Evolutionary conservation across 2,329 filamentous ascomycete genomes (phyloP).

Genomic region (Eutypa lata): DNA sequence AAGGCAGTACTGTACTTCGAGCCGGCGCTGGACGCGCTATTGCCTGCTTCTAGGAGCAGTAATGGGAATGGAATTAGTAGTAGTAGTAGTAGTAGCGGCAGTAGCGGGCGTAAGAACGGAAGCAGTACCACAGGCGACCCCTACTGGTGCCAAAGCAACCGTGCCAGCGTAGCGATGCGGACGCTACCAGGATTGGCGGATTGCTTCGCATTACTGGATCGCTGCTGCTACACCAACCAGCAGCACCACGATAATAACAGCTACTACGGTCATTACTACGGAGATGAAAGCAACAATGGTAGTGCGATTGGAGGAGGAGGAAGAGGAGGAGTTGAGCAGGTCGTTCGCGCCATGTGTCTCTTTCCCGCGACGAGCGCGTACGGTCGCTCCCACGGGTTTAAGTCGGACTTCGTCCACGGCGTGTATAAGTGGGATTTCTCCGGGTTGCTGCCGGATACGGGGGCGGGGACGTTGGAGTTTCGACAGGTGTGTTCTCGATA

Average conservation of each 20-base stretch:
- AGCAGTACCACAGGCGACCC: slow-evolving; percentile 8
- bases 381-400: slow-evolving; percentile 27
- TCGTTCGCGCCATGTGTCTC: slow-evolving; percentile 31
- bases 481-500: slow-evolving; percentile 12
- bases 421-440: slow-evolving; percentile 39
- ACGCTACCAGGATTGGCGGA: slow-evolving; percentile 9
- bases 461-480: slow-evolving; percentile 34
- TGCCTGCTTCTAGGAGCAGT: slow-evolving; percentile 14
- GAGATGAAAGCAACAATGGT: not conserved
- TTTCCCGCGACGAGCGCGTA: slow-evolving; percentile 27
- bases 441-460: slow-evolving; percentile 18
- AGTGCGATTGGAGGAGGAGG: too few relatives aligned
- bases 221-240: slow-evolving; percentile 1
- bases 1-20: slow-evolving; percentile 33
- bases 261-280: slow-evolving; percentile 1
- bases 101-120: not conserved
- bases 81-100: not conserved
- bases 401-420: slow-evolving; percentile 33
- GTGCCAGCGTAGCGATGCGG: slow-evolving; percentile 22
- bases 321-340: not conserved
- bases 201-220: slow-evolving; percentile 24
- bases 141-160: slow-evolving; percentile 37
- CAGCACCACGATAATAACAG: not conserved
- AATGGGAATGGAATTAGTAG: slow-evolving; percentile 3
- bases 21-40: slow-evolving; percentile 29